phyloP scores from a whole-genome alignment of 2,329 filamentous ascomycete genomes.

The Fusarium foetens region DNA sequence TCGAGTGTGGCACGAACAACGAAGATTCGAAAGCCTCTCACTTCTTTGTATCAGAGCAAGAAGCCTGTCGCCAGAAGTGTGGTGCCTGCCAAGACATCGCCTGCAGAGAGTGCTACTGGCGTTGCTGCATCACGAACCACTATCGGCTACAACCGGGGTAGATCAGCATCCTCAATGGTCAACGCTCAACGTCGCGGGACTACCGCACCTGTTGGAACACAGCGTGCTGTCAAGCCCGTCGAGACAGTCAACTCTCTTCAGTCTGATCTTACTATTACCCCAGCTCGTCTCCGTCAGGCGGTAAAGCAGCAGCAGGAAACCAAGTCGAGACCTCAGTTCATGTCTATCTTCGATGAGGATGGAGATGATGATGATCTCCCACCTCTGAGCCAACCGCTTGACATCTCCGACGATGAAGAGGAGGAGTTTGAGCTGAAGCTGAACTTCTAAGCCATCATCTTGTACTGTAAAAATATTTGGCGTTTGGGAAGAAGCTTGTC shows the following conservation, averaged over 20 bases:
- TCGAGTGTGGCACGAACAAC: conserved; percentile 16
- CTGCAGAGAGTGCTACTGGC: conserved; percentile 69
- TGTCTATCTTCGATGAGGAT: conserved; percentile 68
- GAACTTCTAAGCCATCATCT: conserved; percentile 40
- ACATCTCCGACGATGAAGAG: conserved; percentile 57
- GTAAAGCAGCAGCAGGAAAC: conserved; percentile 34
- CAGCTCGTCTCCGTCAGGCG: conserved; percentile 50
- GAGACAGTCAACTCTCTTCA: conserved; percentile 20
- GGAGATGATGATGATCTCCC: conserved; percentile 50
- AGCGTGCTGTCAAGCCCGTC: conserved; percentile 30
- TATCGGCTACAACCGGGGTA: conserved; percentile 85
- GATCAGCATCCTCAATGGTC: conserved; percentile 62
- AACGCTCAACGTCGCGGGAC: conserved; percentile 43
- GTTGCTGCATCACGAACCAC: conserved; percentile 80
- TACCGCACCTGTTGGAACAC: conserved; percentile 20
- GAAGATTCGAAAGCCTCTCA: conserved; percentile 44
- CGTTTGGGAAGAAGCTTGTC: conserved; percentile 30
- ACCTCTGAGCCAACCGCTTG: conserved; percentile 40
- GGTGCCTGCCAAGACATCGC: conserved; percentile 57
- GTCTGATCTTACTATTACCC: conserved; percentile 58
- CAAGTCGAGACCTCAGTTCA: conserved; percentile 60
- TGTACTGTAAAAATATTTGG: conserved; percentile 30
- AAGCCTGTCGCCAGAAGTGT: conserved; percentile 51
- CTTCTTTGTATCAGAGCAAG: conserved; percentile 46
- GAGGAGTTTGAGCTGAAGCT: conserved; percentile 67